Evolutionary conservation across 805 yeast species (phyloP), one percentile per base, ranked within the genome.

Genomic region (Isabelozyma pseudorhagii): DNA sequence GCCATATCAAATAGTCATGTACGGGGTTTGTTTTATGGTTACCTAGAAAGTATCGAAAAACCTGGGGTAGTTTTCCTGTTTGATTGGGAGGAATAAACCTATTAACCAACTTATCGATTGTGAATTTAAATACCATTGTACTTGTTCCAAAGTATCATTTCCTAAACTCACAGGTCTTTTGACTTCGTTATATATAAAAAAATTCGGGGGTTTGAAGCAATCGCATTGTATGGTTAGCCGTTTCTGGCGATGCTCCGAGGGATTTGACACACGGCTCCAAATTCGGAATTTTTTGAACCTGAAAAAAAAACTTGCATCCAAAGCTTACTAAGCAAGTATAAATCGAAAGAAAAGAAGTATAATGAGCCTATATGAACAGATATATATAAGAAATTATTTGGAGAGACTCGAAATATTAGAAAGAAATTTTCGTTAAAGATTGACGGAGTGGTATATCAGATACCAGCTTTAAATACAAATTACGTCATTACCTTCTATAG

Each of bases 1-100:
- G 47, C 81, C 81, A 78, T 8, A 75, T 60, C 45, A 67, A 53
- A 49, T 70, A 68, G 50, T 77, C 81, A 3, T 67, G 62, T 8
- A 54, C 48, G 4, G 71, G 70, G 15, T 50, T 49, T 4, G 68
- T 63, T 5, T 46, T 44, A 46, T 67, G 75, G 5, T 60, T 60
- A 0, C 84, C 84, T 2, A 79, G 54, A 52, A 77, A 63, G 6
- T 78, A 57, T 3, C 65, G 54, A 1, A 77, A 4, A 2, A 55
- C 61, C 11, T 49, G 50, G 0, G 82, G 83, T 0, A 78, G 54
- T 28, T 58, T 57, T 15, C 42, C 40, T 11, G 59, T 25, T 38
- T 62, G 66, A 46, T 60, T 68, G 1, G 58, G 51, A 34, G 74
- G 72, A 4, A 69, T 42, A 44, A 57, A 61, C n/a, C 51, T 59